Evolutionary conservation across 306 rosid genomes (phyloP).

Genomic region (Citrullus colocynthis): DNA sequence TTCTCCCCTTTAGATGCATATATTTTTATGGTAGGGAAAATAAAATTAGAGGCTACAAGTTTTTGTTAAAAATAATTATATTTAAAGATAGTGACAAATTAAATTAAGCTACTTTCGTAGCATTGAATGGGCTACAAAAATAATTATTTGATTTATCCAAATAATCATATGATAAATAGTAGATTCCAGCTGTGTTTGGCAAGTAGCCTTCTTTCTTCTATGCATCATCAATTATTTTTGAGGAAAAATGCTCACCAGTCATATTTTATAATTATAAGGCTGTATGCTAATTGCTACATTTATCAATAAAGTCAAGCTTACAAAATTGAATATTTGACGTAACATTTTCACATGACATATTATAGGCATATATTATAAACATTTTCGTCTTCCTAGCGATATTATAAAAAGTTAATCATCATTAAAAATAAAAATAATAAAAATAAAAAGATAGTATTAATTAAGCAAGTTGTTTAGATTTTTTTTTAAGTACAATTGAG

Average conservation of each 20-base stretch:
- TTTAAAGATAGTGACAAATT: not conserved
- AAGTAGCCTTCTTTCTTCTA: not conserved
- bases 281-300: not conserved
- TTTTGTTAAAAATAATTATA: not conserved
- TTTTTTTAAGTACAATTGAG: no score
- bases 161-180: not conserved
- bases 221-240: not conserved
- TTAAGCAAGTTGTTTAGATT: not conserved
- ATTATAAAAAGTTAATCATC: no score
- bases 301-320: not conserved
- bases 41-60: no score
- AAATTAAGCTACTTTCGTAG: not conserved
- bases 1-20: no score
- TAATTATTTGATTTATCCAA: not conserved
- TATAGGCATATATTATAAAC: not conserved
- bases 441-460: not conserved
- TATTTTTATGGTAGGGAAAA: no score
- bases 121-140: not conserved
- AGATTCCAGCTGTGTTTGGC: not conserved
- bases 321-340: not conserved
- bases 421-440: not conserved
- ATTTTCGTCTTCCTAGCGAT: not conserved
- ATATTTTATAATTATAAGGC: not conserved
- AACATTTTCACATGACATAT: not conserved
- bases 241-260: not conserved